Conservation (phyloP, 331 rosid genomes). For the Spiraea crenata region DNA sequence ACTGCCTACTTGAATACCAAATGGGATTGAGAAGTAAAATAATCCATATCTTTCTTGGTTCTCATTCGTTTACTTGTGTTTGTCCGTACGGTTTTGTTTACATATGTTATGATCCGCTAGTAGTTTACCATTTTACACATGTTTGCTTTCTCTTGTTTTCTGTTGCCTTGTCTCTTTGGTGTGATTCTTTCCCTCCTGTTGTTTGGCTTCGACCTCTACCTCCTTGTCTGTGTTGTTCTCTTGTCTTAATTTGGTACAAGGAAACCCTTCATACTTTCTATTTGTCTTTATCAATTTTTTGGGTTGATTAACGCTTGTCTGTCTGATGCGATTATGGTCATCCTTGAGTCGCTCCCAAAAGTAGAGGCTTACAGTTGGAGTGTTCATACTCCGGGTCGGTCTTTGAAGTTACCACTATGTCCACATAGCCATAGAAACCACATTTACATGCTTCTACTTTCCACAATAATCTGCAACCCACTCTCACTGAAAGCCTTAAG, state of each 20-base stretch:
- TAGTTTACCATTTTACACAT: no score
- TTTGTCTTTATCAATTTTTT: background rate
- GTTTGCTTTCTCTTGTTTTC: no score
- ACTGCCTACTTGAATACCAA: constrained; percentile 1
- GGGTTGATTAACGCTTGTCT: background rate
- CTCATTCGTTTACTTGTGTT: background rate
- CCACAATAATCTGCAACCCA: no score
- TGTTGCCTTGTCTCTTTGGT: background rate
- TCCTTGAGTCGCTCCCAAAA: no score
- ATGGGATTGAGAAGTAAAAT: background rate
- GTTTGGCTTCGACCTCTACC: background rate
- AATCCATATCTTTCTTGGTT: background rate
- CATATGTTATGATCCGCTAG: background rate
- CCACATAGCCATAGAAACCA: no score
- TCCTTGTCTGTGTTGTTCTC: background rate
- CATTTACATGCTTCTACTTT: no score
- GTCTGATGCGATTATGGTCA: no score
- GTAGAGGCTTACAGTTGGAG: no score
- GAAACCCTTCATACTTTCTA: background rate
- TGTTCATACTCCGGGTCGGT: no score
- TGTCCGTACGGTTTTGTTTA: background rate
- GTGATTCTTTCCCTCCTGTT: background rate
- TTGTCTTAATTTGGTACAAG: background rate
- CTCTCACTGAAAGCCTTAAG: no score
- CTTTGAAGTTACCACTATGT: no score